phyloP scores from a whole-genome alignment of 768 basidiomycete species.

The Lactarius pseudohatsudake region DNA sequence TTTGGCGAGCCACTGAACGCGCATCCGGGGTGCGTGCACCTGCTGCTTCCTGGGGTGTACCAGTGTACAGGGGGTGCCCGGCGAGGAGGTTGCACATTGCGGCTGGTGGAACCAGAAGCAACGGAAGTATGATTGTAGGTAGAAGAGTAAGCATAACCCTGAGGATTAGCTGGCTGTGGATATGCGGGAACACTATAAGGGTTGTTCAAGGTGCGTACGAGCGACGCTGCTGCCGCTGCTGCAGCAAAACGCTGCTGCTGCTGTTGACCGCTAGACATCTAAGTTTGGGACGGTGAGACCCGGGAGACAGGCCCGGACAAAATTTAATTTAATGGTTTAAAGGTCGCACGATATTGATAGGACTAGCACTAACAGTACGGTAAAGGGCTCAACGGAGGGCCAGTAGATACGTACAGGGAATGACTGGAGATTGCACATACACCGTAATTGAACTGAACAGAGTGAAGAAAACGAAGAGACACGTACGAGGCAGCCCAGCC shows the following conservation, averaged over 20 bases:
- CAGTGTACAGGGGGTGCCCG: constrained; percentile 36
- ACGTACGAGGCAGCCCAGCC: constrained; percentile 20
- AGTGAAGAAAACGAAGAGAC: constrained; percentile 15
- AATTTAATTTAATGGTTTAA: constrained; percentile 25
- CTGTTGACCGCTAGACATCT: neutral
- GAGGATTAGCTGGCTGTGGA: constrained; percentile 32
- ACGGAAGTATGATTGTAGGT: constrained; percentile 30
- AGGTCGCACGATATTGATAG: constrained; percentile 28
- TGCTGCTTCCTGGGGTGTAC: constrained; percentile 61
- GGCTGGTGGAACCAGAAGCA: neutral
- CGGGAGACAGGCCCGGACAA: neutral
- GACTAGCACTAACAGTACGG: constrained; percentile 30
- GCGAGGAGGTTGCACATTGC: constrained; percentile 7
- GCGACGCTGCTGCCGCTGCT: constrained; percentile 9
- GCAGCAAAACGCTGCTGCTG: neutral
- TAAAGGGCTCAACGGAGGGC: constrained; percentile 22
- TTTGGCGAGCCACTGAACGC: constrained; percentile 67
- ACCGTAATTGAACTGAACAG: constrained; percentile 23
- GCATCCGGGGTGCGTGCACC: constrained; percentile 66
- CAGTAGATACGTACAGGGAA: constrained; percentile 30
- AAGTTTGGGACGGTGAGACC: neutral
- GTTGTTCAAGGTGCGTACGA: constrained; percentile 33
- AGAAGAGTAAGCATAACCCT: constrained; percentile 39
- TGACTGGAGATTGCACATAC: constrained; percentile 26
- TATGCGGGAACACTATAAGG: constrained; percentile 35